Evolutionary conservation across 768 basidiomycete genomes (phyloP), one percentile per base, ranked within the genome.

Genomic region (Kwoniella europaea): DNA sequence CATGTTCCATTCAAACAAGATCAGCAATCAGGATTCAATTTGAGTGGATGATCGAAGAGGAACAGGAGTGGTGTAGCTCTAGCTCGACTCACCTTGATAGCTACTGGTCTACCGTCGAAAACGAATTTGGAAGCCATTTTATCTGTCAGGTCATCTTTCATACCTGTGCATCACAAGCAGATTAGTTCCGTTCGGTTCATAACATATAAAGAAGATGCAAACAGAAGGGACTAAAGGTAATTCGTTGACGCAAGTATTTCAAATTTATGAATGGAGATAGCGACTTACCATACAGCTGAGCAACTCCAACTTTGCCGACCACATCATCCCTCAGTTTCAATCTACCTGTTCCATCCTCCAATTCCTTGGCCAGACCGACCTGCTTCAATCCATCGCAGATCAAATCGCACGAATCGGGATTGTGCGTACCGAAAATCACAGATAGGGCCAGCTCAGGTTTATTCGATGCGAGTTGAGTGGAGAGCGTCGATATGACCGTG

Each of bases 351-450:
- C 78, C 80, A 65, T 77, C 81, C 56, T 69, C 74, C 62, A 65
- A 52, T 50, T 73, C 69, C 4, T 68, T 52, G 35, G 88, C 90
- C 22, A 96, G 82, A 9, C 89, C 90, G 29, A 84, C 85, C 50
- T 79, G 74, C 0, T 88, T 87, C 42, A 96, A 84, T 74, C 88
- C 88, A 7, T 87, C 85, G 35, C 93, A 77, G 57, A 96, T 86
- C 59, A 88, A 76, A 24, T 87, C 84, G 71, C 88, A 89, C 68
- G 91, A 92, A 29, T 85, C 84, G 87, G 89, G 88, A 78, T 96
- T 96, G 73, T 96, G 94, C 22, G 94, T 94, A 1, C 91, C 94
- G 74, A 97, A 94, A 1, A 94, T 84, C 15, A 92, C 88, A 2
- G 88, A 91, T 15, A 94, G 82, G 20, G 82, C 82, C 24, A 83